Base-by-base conservation (phyloP, 768 basidiomycete genomes). In the Solioccasus polychromus region DNA sequence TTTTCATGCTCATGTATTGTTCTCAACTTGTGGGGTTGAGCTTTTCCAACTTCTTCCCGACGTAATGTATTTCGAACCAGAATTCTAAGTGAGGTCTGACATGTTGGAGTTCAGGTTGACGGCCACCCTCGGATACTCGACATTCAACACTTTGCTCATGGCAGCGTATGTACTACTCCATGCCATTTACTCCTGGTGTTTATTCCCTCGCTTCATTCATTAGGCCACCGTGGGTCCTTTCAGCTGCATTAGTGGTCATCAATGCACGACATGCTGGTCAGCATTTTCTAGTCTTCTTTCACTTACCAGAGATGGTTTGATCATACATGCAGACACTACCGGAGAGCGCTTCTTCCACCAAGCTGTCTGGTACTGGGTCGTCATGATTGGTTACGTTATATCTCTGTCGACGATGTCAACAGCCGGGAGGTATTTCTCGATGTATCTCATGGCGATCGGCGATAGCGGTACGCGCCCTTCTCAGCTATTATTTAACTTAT, bases 301-400 rank as follows among this genome's bases (percentile, higher is more conserved):
- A 15, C 24, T 19, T 22, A 34, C n/a, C 12, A 5, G 17, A 22
- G 4, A 2, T 4, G 10, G 8, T 31, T 31, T 15, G 15, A 22
- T 20, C 2, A n/a, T 42, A 20, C 2, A 36, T 22, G 17, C 28
- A 76, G 82, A 83, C 50, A 66, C 64, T 45, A 79, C 78, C 4
- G 82, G 82, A 0, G 83, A 84, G 62, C 73, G 81, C 5, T 84
- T 78, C 64, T 80, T 82, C 70, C 83, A 85, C 57, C 68, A 77
- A 38, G 62, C 67, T 3, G 68, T 59, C 2, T 75, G 73, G 65
- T 82, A 79, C 80, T 82, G 80, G 80, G 76, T 68, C 3, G 73
- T 75, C 35, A 79, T 84, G 2, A 32, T 81, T 4, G 83, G 79
- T 1, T 84, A 76, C 51, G 76, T 84, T 50, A 80, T 85, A 46